Evolutionary conservation across 306 rosid species (phyloP), one percentile per base, ranked within the genome.

Genomic region (Ammopiptanthus mongolicus): DNA sequence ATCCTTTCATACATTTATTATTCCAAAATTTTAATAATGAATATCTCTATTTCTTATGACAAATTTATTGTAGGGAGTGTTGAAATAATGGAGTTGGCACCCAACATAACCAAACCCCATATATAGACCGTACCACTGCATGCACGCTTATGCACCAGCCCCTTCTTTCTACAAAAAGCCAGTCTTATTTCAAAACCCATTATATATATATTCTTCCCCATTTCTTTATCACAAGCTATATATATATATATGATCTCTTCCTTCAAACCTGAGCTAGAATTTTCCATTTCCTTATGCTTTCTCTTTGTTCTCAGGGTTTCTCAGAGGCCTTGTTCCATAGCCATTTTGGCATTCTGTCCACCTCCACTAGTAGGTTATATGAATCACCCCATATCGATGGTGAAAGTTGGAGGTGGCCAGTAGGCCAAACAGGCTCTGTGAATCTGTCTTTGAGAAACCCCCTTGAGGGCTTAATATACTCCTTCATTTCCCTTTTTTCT

Each of bases 311-410:
- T 78, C 85, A 73, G 85, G 93, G 91, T 83, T 89, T 81, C 73
- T 87, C 89, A 87, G 91, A 55, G 82, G 84, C 75, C 76, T 87
- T 81, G 80, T 89, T 87, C 85, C 90, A 86, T 72, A 80, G 87
- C 79, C 75, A 76, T 61, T 90, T 90, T 90, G 96, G 91, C 96
- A 90, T 90, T 86, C 92, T 90, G 96, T 88, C 96, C 92, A 72
- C 92, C 96, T 90, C 92, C 90, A 18, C 39, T 5, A 1, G 19
- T 52, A 17, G 6, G 5, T 1, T 13, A 5, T 22, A 15, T 4
- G 52, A 28, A 28, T 17, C 44, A 37, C 11, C 9, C 31, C 3
- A 39, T n/a, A n/a, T n/a, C n/a, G 18, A 69, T 6, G 34, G 37
- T 59, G 23, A n/a, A 21, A 29, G 31, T 29, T 65, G 95, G 96